phyloP scores from a whole-genome alignment of 1,284 basidiomycete species.

The Malassezia pachydermatis region DNA sequence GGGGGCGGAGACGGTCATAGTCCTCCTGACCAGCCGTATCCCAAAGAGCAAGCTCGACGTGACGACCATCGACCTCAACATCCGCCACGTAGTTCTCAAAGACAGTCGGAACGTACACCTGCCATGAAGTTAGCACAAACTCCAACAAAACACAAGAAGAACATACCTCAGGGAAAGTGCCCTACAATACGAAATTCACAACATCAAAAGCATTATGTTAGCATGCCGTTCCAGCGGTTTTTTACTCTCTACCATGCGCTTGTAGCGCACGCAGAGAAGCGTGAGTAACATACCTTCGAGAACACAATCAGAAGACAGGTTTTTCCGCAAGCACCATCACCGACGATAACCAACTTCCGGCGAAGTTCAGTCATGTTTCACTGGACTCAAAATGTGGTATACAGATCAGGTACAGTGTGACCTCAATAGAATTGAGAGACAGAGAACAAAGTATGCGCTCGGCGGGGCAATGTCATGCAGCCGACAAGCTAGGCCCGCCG shows the following conservation, averaged over 20 bases:
- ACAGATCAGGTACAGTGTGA: background rate
- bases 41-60: slow-evolving; percentile 85
- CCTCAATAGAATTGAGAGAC: slow-evolving; percentile 2
- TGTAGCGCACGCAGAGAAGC: background rate
- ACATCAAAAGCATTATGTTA: slow-evolving; percentile 4
- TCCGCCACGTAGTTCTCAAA: slow-evolving; percentile 83
- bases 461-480: no score
- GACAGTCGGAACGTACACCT: slow-evolving; percentile 86
- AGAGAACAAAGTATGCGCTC: slow-evolving; percentile 1
- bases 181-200: slow-evolving; percentile 47
- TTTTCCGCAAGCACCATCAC: slow-evolving; percentile 61
- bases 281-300: slow-evolving; percentile 54
- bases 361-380: slow-evolving; percentile 37
- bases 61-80: slow-evolving; percentile 79
- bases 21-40: slow-evolving; percentile 87
- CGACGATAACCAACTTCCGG: slow-evolving; percentile 46
- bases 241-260: background rate
- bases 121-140: background rate
- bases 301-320: slow-evolving; percentile 75
- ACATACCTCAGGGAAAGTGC: slow-evolving; percentile 80
- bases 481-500: no score
- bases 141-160: background rate
- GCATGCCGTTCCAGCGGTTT: no score
- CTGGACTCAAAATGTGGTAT: slow-evolving; percentile 2
- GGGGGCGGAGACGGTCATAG: slow-evolving; percentile 52